Conservation (phyloP, 768 basidiomycete genomes). For the Phlegmacium glaucopus region DNA sequence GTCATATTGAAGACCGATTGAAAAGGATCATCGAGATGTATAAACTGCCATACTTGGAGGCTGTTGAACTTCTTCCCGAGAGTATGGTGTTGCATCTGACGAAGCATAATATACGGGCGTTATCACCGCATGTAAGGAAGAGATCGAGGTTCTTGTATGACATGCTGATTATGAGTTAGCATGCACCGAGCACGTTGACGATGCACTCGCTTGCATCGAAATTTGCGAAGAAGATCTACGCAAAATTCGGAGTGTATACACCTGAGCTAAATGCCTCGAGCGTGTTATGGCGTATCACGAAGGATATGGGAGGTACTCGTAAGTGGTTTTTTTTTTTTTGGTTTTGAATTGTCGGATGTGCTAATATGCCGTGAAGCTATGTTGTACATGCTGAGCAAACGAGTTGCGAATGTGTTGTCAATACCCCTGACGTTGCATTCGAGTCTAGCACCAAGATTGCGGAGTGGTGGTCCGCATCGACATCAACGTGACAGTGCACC, state of each 20-base stretch:
- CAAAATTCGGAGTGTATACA: slow-evolving; percentile 52
- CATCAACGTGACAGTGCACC: slow-evolving; percentile 64
- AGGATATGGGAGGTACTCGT: slow-evolving; percentile 73
- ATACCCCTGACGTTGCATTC: slow-evolving; percentile 60
- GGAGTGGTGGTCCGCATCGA: slow-evolving; percentile 40
- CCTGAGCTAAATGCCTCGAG: slow-evolving; percentile 78
- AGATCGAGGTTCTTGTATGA: background rate
- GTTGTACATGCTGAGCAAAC: slow-evolving; percentile 63
- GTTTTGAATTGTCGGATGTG: background rate
- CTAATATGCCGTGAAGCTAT: slow-evolving; percentile 41
- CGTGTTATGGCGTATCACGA: slow-evolving; percentile 73
- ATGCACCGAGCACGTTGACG: slow-evolving; percentile 52
- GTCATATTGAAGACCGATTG: background rate
- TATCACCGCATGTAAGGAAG: slow-evolving; percentile 66
- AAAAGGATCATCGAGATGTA: slow-evolving; percentile 70
- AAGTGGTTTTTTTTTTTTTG: slow-evolving; percentile 28
- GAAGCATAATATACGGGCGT: slow-evolving; percentile 59
- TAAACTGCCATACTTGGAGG: slow-evolving; percentile 79
- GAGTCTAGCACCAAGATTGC: slow-evolving; percentile 42
- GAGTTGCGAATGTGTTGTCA: slow-evolving; percentile 49
- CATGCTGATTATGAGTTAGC: slow-evolving; percentile 37
- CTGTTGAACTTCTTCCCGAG: slow-evolving; percentile 55
- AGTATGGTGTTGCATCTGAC: slow-evolving; percentile 69
- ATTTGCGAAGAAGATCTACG: slow-evolving; percentile 55
- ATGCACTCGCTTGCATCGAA: slow-evolving; percentile 63